Evolutionary conservation across 2,329 filamentous ascomycete species (phyloP).

Genomic region (Leptographium flavum): DNA sequence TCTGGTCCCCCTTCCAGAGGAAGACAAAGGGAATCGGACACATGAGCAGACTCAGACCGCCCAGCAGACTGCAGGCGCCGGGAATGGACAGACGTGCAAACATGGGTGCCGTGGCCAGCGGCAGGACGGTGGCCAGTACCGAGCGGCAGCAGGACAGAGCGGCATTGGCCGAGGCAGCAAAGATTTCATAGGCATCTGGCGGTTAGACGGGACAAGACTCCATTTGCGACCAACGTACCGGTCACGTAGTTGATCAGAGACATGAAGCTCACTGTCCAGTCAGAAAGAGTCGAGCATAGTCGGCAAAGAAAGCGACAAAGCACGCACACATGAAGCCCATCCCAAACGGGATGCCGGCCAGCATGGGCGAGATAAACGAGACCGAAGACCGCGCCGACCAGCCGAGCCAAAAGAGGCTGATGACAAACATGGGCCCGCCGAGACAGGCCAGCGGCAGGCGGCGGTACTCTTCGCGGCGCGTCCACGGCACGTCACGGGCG

Average conservation of each 20-base stretch:
- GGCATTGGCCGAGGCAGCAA: conserved; percentile 41
- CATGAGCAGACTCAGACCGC: conserved; percentile 34
- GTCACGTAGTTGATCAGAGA: conserved; percentile 28
- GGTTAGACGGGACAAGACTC: too few relatives aligned
- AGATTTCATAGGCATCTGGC: conserved; percentile 49
- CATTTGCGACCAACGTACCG: not conserved
- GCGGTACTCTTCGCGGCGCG: conserved; percentile 48
- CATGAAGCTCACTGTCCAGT: conserved; percentile 36
- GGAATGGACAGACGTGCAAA: conserved; percentile 30
- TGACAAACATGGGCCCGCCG: conserved; percentile 48
- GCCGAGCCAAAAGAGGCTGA: conserved; percentile 47
- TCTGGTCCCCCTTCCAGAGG: conserved; percentile 37
- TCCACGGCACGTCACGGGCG: conserved; percentile 37
- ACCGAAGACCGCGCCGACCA: conserved; percentile 36
- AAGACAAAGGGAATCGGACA: conserved; percentile 37
- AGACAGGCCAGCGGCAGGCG: conserved; percentile 58
- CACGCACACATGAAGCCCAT: conserved; percentile 37
- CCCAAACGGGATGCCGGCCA: conserved; percentile 48
- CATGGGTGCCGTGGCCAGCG: conserved; percentile 38
- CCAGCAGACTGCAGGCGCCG: conserved; percentile 38
- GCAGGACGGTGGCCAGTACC: conserved; percentile 38
- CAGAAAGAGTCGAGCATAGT: not conserved
- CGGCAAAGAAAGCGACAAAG: not conserved
- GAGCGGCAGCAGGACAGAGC: conserved; percentile 34
- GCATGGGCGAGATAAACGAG: conserved; percentile 40